Evolutionary conservation across 352 stramenopile genomes (phyloP).

Genomic region (Pilasporangium apinafurcum): DNA sequence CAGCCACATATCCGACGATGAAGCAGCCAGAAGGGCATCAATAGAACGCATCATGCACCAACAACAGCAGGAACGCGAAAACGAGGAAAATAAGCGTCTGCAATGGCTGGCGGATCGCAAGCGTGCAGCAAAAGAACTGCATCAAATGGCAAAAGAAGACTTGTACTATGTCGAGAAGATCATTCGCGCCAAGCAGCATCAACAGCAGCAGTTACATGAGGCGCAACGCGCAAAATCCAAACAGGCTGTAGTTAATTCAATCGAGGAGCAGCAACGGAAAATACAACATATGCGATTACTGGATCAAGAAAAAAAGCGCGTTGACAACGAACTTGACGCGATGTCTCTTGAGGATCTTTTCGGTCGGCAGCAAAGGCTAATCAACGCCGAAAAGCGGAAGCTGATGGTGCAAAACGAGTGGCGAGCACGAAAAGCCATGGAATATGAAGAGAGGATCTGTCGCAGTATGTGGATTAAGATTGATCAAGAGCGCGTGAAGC

Average conservation of each 20-base stretch:
- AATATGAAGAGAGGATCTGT: conserved; percentile 30
- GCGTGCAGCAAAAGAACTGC: conserved; percentile 21
- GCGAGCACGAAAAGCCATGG: conserved; percentile 33
- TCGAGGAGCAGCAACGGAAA: conserved; percentile 34
- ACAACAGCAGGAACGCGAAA: conserved; percentile 6
- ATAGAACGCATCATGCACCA: too few relatives aligned
- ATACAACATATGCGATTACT: conserved; percentile 38
- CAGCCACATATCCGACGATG: too few relatives aligned
- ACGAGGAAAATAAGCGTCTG: conserved; percentile 19
- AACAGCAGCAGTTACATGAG: conserved; percentile 11
- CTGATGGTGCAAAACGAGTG: conserved; percentile 26
- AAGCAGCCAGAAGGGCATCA: too few relatives aligned
- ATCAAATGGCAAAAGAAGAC: conserved; percentile 46
- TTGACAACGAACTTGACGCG: conserved; percentile 15
- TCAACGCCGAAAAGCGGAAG: conserved; percentile 22
- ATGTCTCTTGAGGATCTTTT: conserved; percentile 53
- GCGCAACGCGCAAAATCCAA: too few relatives aligned
- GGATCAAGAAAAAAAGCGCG: conserved; percentile 27
- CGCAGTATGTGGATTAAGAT: conserved; percentile 23
- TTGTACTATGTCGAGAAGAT: conserved; percentile 48
- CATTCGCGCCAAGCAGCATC: conserved; percentile 21
- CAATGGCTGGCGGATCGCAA: conserved; percentile 17
- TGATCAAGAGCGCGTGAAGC: conserved; percentile 10
- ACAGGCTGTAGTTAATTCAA: conserved; percentile 11
- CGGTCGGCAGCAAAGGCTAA: conserved; percentile 30